These are phyloP conservation scores for Paecilomyces niveus DNA, from an alignment of 2,329 filamentous ascomycete genomes.

Conservation along the genomic window DNA sequence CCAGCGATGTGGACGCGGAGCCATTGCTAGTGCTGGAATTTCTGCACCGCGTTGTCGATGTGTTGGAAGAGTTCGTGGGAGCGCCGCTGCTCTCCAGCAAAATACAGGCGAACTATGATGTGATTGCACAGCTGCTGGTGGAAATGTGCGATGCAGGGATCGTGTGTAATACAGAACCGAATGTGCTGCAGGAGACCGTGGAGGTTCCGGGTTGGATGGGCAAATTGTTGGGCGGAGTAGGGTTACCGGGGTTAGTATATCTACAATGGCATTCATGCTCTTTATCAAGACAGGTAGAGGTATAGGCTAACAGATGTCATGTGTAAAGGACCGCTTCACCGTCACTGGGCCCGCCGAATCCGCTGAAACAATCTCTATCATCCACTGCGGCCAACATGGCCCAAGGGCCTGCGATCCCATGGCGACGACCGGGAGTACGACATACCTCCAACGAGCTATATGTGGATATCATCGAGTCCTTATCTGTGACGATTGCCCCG, in stretches of 20 bases:
- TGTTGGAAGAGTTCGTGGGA: constrained; percentile 88
- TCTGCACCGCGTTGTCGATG: constrained; percentile 85
- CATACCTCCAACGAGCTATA: constrained; percentile 98
- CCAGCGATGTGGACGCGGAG: constrained; percentile 78
- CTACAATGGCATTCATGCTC: neutral
- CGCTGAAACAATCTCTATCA: constrained; percentile 34
- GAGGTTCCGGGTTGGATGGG: constrained; percentile 87
- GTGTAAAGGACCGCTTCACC: constrained; percentile 30
- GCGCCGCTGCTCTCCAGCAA: constrained; percentile 77
- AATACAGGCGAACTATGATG: constrained; percentile 85
- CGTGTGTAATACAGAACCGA: constrained; percentile 86
- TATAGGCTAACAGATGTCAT: neutral
- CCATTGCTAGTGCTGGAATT: constrained; percentile 89
- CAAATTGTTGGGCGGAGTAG: constrained; percentile 81
- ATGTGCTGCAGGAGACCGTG: constrained; percentile 83
- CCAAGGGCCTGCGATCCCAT: constrained; percentile 60
- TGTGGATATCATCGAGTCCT: constrained; percentile 86
- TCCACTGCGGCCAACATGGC: constrained; percentile 19
- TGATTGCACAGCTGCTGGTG: constrained; percentile 82
- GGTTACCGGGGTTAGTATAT: constrained; percentile 59
- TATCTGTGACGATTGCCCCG: constrained; percentile 81
- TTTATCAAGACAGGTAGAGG: neutral
- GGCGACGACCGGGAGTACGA: constrained; percentile 83
- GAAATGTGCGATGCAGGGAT: constrained; percentile 95
- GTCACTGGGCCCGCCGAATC: constrained; percentile 30